These are phyloP conservation scores for Hirschioporus abietinus DNA, from an alignment of 768 basidiomycete genomes.

Conservation along the genomic window DNA sequence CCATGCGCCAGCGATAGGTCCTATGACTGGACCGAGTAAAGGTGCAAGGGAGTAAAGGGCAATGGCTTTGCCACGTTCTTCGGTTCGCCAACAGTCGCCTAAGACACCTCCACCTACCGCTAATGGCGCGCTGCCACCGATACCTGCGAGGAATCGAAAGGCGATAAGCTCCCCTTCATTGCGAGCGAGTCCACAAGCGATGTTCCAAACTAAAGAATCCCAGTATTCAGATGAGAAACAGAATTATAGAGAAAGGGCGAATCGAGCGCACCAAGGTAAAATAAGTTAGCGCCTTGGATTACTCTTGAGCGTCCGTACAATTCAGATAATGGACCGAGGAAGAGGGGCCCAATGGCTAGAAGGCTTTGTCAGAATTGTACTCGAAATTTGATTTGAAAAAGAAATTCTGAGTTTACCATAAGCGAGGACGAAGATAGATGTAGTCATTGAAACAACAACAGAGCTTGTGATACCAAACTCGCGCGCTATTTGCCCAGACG, in stretches of 20 bases:
- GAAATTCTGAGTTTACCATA: conserved; percentile 38
- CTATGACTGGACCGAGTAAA: conserved; percentile 38
- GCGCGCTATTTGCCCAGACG: conserved; percentile 41
- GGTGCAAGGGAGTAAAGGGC: conserved; percentile 63
- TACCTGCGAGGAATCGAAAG: conserved; percentile 63
- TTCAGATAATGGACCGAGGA: conserved; percentile 21
- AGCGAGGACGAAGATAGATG: conserved; percentile 54
- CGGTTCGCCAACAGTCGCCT: conserved; percentile 54
- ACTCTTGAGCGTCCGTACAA: conserved; percentile 24
- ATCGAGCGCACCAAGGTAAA: neutral
- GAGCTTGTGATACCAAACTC: conserved; percentile 50
- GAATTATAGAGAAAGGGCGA: conserved; percentile 53
- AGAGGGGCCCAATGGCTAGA: conserved; percentile 11
- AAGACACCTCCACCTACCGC: conserved; percentile 54
- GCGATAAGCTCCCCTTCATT: conserved; percentile 53
- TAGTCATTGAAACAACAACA: conserved; percentile 48
- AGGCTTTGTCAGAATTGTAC: neutral
- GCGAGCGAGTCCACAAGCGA: conserved; percentile 48
- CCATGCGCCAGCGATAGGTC: conserved; percentile 14
- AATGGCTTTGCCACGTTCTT: conserved; percentile 60
- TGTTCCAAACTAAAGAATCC: conserved; percentile 20
- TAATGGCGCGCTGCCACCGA: conserved; percentile 71
- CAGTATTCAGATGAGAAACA: conserved; percentile 13
- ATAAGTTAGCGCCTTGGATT: conserved; percentile 22
- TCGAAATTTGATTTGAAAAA: neutral